Percentiles rank a stretch among this genome's conserved stretches.
Evolutionary conservation across 2,329 filamentous ascomycete species (phyloP).

Genomic region (Cladosporium sp.): DNA sequence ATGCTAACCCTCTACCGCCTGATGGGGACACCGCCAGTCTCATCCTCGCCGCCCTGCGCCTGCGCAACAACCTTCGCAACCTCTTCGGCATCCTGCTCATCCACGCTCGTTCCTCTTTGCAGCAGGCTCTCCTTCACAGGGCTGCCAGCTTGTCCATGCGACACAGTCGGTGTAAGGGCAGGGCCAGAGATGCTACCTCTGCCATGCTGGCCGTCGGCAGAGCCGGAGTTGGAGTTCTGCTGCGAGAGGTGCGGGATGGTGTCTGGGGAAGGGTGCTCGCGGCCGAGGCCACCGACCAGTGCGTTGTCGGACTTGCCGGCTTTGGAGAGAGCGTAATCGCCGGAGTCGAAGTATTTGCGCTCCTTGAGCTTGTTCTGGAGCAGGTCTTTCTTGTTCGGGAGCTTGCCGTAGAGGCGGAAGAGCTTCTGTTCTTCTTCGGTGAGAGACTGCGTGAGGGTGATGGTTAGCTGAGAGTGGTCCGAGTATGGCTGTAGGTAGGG

Average conservation of each 20-base stretch:
- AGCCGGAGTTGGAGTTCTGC: constrained; percentile 30
- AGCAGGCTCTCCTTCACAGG: constrained; percentile 92
- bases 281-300: constrained; percentile 81
- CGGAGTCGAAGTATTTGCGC: constrained; percentile 96
- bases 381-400: constrained; percentile 93
- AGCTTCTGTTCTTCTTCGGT: constrained; percentile 93
- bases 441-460: constrained; percentile 66
- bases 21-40: constrained; percentile 28
- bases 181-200: constrained; percentile 25
- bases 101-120: constrained; percentile 75
- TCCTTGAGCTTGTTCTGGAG: constrained; percentile 99
- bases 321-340: constrained; percentile 92
- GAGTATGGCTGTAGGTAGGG: constrained; percentile 16
- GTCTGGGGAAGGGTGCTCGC: constrained; percentile 74
- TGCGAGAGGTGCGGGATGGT: constrained; percentile 43
- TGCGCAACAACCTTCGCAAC: constrained; percentile 28
- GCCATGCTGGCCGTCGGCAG: constrained; percentile 23
- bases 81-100: constrained; percentile 54
- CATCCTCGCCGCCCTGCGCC: constrained; percentile 17
- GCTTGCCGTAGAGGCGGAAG: constrained; percentile 96
- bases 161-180: constrained; percentile 44
- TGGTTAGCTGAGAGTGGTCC: constrained; percentile 2
- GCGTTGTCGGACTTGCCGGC: constrained; percentile 89
- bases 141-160: constrained; percentile 65
- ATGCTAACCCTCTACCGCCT: constrained; percentile 20